Base-by-base conservation (phyloP, 2,329 filamentous ascomycete genomes). In the Fusarium sp. region DNA sequence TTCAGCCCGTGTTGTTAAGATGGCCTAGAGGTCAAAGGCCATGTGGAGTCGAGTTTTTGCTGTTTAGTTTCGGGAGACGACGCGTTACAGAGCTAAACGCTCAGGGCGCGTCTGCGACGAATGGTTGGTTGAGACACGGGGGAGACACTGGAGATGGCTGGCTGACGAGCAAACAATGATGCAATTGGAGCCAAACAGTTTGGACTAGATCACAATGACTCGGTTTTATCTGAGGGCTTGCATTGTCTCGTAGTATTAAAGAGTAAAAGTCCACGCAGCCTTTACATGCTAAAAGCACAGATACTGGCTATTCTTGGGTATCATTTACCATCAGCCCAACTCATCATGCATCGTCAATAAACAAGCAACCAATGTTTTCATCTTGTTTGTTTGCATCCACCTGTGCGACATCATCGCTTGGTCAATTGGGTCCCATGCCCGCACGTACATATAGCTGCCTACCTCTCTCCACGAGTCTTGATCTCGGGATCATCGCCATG, bases 291-390 rank as follows among this genome's bases (percentile, higher is more conserved):
- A 1, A 34, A 16, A 32, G 34, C 25, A 50, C 45, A 16, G 45
- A 50, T 27, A 50, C 4, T 50, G 25, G 14, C 23, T 27, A 37
- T 59, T 18, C 30, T 61, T 66, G 32, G 64, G 64, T 66, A 43
- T 43, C 43, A 66, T 61, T 37, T 37, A 10, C 39, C 52, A 30
- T 66, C 67, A 73, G 48, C 32, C 70, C 70, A 76, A 67, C 64
- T 72, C 72, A 72, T 68, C 68, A 70, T 70, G 73, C 67, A 74
- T 62, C 32, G 59, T 41, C 20, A 70, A 71, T 76, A 76, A 76
- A 76, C 67, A 76, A 76, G 70, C 64, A 76, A 76, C 68, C 56
- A 30, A 32, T 56, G 35, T 56, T 39, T 64, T 64, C 45, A 56
- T 70, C 16, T 72, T 72, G 45, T 72, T 69, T 71, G 20, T 70